phyloP scores from a whole-genome alignment of 805 yeast genomes.

The Clavispora santaluciae region DNA sequence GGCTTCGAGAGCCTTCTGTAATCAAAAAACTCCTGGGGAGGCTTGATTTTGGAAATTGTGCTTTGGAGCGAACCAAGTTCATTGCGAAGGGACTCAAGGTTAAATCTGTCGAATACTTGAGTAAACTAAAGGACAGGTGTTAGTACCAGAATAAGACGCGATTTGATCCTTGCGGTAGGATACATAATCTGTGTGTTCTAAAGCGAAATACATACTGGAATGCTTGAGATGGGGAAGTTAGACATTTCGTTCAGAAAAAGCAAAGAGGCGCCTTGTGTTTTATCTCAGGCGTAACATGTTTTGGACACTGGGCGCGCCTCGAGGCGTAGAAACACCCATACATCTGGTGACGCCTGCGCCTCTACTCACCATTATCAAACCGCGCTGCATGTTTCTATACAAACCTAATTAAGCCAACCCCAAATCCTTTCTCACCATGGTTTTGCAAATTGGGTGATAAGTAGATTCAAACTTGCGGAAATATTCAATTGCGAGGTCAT shows the following conservation, averaged over 20 bases:
- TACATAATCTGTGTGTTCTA: not conserved
- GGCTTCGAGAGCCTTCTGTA: constrained; percentile 88
- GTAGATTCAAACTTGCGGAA: constrained; percentile 53
- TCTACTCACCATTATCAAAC: too few relatives aligned
- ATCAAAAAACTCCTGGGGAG: constrained; percentile 93
- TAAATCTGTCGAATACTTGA: constrained; percentile 20
- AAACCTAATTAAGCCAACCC: constrained; percentile 25
- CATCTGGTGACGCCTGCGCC: not conserved
- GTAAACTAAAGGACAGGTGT: constrained; percentile 9
- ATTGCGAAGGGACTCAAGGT: constrained; percentile 19
- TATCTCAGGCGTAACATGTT: not conserved
- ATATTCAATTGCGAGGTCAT: constrained; percentile 58
- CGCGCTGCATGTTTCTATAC: not conserved
- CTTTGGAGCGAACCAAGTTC: constrained; percentile 46
- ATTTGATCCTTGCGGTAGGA: too few relatives aligned
- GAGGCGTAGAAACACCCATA: constrained; percentile 1
- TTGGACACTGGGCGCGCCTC: not conserved
- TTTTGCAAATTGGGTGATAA: constrained; percentile 83
- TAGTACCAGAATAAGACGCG: constrained; percentile 9
- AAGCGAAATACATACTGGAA: constrained; percentile 33
- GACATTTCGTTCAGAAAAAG: constrained; percentile 1
- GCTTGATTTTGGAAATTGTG: constrained; percentile 67
- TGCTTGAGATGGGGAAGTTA: constrained; percentile 1
- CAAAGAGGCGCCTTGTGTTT: not conserved
- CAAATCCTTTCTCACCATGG: constrained; percentile 80